These are phyloP conservation scores for Chrysosporium keratinophilum DNA, from an alignment of 2,329 filamentous ascomycete species.

Conservation along the genomic window DNA sequence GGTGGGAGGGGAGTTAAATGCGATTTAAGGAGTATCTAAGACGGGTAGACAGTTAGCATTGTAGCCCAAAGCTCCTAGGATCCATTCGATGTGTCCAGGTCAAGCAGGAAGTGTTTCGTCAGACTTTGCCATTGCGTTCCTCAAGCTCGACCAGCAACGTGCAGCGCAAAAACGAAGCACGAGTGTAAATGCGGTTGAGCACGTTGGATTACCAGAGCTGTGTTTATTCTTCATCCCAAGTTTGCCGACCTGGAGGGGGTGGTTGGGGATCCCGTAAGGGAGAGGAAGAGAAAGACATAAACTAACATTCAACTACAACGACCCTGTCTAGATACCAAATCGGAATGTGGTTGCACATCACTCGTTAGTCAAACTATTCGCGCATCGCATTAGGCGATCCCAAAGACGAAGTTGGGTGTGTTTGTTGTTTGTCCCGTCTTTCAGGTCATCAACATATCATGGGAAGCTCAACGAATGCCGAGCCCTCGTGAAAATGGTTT, in stretches of 20 bases:
- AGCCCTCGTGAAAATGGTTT: slow-evolving; percentile 68
- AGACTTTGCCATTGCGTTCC: slow-evolving; percentile 36
- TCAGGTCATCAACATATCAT: slow-evolving; percentile 41
- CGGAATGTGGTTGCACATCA: too few relatives aligned
- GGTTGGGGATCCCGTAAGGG: background rate
- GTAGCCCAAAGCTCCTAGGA: background rate
- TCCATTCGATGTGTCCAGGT: too few relatives aligned
- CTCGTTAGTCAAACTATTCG: background rate
- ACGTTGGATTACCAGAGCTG: slow-evolving; percentile 38
- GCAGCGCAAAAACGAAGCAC: slow-evolving; percentile 9
- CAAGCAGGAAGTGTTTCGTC: slow-evolving; percentile 19
- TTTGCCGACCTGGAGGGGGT: background rate
- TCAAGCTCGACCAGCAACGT: slow-evolving; percentile 35
- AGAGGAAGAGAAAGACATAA: background rate
- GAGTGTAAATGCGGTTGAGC: slow-evolving; percentile 32
- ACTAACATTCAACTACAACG: too few relatives aligned
- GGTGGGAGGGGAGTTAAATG: too few relatives aligned
- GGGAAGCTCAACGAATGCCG: slow-evolving; percentile 21
- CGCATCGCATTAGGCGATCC: background rate
- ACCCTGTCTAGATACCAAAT: too few relatives aligned
- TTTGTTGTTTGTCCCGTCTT: slow-evolving; percentile 31
- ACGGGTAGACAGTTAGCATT: background rate
- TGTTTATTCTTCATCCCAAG: slow-evolving; percentile 30
- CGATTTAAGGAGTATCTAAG: too few relatives aligned
- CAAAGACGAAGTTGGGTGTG: background rate